Evolutionary conservation across 2,329 filamentous ascomycete genomes (phyloP), one percentile per base, ranked within the genome.

Genomic region (Trichocomaceae sp.): DNA sequence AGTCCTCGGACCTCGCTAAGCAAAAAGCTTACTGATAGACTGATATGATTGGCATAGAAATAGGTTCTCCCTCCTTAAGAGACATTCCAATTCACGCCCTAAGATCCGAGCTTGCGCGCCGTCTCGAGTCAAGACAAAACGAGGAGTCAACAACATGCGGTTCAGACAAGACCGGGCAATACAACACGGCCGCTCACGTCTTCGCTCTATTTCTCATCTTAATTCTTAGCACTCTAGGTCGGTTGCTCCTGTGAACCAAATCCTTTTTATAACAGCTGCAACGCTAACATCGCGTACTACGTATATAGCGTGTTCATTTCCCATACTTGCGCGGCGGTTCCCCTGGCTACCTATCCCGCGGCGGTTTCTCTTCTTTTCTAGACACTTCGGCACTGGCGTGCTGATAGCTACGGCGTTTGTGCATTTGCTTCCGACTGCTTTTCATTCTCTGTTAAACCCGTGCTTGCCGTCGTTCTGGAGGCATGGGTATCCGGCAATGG

Each of bases 391-490:
- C 29, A 81, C 79, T 0, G 79, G 79, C 6, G 79, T 82, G 7
- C 67, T 82, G 37, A 79, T 82, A 50, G 79, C 79, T 10, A 81
- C 79, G 13, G 79, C 79, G 17, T 82, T 82, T 59, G 78, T 81
- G 3, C 79, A 82, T 64, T 72, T 85, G n/a, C 75, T 85, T 5
- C 82, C 82, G 10, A 84, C 82, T 1, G 82, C 82, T 20, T 85
- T 83, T 61, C 72, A 75, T 19, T 83, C 79, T 13, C 69, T 84
- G 31, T 83, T 81, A 9, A 78, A 84, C 61, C 78, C 80, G 68
- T 85, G 83, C 70, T 82, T 95, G 0, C 88, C 90, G 8, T 76
- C 80, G 55, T 86, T 90, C 66, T 95, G 91, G 81, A 92, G 82
- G 67, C 66, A 86, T 59, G 81, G 82, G n/a, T 95, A 93, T 68